Base-by-base conservation (phyloP, 139 green algal species). In the Chlamydomonas incerta region DNA sequence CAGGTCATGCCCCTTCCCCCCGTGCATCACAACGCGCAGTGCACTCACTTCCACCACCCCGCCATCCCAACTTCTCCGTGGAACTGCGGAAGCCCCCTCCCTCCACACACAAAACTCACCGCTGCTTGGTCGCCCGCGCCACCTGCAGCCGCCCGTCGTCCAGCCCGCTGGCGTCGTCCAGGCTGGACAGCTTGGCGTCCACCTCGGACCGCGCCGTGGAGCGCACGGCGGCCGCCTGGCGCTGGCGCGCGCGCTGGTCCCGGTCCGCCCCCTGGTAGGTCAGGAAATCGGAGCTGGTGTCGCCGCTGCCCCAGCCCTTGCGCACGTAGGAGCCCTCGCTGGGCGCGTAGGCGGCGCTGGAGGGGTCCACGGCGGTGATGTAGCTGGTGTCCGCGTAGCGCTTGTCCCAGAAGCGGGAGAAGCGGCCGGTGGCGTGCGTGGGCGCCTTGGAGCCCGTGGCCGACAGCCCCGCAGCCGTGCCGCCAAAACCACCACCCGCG, bases 321-420 rank as follows among this genome's bases (percentile, higher is more conserved):
- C 72, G 62, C 31, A 88, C 83, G 26, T 26, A 88, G 10, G n/a
- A 23, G 57, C 58, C 63, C 26, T 67, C 37, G 8, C 35, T 37
- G 1, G 15, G 0, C 24, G 34, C 10, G 34, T 55, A 63, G 28
- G 57, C 14, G 21, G 60, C 46, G 57, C 28, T 63, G 41, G 24
- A 33, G 33, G 83, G 50, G 29, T 65, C 63, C n/a, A 46, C 70
- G 2, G 18, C 14, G 29, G 76, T 82, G 34, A 82, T 65, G 62
- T 66, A 57, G 33, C 18, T n/a, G 8, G 83, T 88, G 73, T 77
- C 63, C 34, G 63, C 62, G 83, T 79, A 76, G 26, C 57, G 76
- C 63, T 65, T 20, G 58, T 81, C 46, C 57, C 67, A 72, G 83
- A 88, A 88, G 31, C 83, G 73, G 24, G 47, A 60, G 71, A 74